Evolutionary conservation across 257 asterid genomes (phyloP).

Genomic region (Paulownia fortunei): DNA sequence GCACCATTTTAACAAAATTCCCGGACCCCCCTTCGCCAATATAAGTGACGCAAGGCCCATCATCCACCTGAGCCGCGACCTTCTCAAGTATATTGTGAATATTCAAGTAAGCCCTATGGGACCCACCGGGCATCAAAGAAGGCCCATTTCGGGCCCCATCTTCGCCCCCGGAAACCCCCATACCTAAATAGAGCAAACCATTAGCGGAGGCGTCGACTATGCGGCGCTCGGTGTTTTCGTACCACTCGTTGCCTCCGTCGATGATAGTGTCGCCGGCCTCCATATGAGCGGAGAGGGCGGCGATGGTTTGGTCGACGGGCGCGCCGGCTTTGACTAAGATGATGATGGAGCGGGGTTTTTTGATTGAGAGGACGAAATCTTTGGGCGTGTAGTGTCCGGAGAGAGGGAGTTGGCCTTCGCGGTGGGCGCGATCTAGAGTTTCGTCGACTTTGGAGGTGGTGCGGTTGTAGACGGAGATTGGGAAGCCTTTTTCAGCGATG

Average conservation of each 20-base stretch:
- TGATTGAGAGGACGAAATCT: constrained; percentile 74
- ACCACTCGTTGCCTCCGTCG: constrained; percentile 98
- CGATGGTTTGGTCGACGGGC: constrained; percentile 89
- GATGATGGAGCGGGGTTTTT: constrained; percentile 78
- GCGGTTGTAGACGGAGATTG: constrained; percentile 85
- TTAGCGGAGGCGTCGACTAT: constrained; percentile 50
- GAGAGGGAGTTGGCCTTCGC: constrained; percentile 78
- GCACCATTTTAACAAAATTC: constrained; percentile 92
- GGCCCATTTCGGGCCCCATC: constrained; percentile 92
- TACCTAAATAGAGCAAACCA: constrained; percentile 80
- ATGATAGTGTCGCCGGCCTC: constrained; percentile 91
- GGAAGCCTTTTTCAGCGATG: constrained; percentile 92
- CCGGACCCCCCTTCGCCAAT: constrained; percentile 93
- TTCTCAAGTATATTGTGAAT: constrained; percentile 64
- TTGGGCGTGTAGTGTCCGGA: constrained; percentile 69
- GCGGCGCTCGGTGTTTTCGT: constrained; percentile 87
- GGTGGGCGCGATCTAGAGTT: constrained; percentile 79
- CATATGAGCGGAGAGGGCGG: constrained; percentile 75
- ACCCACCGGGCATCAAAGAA: constrained; percentile 91
- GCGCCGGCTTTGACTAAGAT: constrained; percentile 93
- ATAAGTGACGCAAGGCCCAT: constrained; percentile 91
- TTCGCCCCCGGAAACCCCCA: constrained; percentile 98
- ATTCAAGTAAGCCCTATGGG: constrained; percentile 72
- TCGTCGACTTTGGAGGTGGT: constrained; percentile 83
- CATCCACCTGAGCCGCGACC: constrained; percentile 93